Evolutionary conservation across 176 grass and related monocot genomes (phyloP), one percentile per base, ranked within the genome.

Genomic region (Oryza glaberrima): DNA sequence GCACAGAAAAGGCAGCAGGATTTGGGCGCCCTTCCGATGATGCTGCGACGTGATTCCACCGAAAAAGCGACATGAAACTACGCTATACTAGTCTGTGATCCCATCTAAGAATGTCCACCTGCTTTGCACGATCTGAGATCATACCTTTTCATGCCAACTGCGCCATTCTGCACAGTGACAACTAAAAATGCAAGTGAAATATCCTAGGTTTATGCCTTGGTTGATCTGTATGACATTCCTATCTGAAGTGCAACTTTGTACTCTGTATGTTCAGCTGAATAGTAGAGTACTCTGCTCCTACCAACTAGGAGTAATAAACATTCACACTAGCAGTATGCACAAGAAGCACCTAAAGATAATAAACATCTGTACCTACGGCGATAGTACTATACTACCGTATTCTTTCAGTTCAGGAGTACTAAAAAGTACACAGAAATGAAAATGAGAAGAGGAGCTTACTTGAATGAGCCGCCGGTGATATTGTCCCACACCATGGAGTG

Each of bases 401-500:
- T 9, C 17, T 58, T n/a, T 58, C 7, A 58, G 9, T 20, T 58
- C 54, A 58, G 6, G 1, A 58, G 54, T 58, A 58, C 17, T 19
- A 20, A 19, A 20, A 19, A 49, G 19, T 70, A 6, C 25, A 48
- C 8, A 16, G 51, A 40, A 90, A 72, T 23, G 51, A 80, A 77
- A 82, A 26, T 54, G 16, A 44, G 44, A 77, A 71, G 52, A 43
- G 63, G 19, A 26, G 10, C 90, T 85, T 96, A 99, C 96, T 87
- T 99, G 93, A 99, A 99, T 61, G 96, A 99, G 52, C 96, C 93
- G 25, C 54, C 81, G 63, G 82, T 99, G 88, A 99, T 91, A 75
- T 92, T 90, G 86, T 96, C 93, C 96, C 96, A 99, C 65, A 99
- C 96, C 96, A 99, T 96, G 80, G 96, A 99, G n/a, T 96, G 96